Base-by-base conservation (phyloP, 2,329 filamentous ascomycete genomes). In the Alternaria sp. region DNA sequence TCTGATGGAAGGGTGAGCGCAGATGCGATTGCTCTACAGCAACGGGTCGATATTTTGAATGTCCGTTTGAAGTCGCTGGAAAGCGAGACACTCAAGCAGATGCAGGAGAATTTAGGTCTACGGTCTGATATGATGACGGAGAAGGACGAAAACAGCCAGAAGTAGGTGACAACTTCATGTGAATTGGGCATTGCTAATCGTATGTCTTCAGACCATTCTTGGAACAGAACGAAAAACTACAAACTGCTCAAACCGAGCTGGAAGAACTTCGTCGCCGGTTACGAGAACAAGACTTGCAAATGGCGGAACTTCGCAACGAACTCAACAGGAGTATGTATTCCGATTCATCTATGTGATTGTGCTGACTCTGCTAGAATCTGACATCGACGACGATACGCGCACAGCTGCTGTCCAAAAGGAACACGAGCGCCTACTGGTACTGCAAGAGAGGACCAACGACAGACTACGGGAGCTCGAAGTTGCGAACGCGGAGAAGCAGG, bases 11-110 rank as follows among this genome's bases (percentile, higher is more conserved):
- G 71, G 46, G 67, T 76, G 7, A 78, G 66, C 50, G 73, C 77
- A 30, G 77, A 80, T 58, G 66, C 75, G 12, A 78, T 80, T 55
- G 74, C 80, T 12, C 65, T 81, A 45, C 78, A 81, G 57, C 79
- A 82, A 63, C 78, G 79, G 66, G 75, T 81, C n/a, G 78, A 81
- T 30, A 74, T 81, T 15, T 69, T 81, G 20, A 75, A 69, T 33
- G 74, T 76, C 23, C 71, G 79, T 9, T 60, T 80, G 60, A 78
- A 75, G 67, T 78, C 74, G 7, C 67, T 82, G 7, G 80, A 82
- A 61, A 67, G 72, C 15, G 78, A 82, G 58, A 82, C 80, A 23
- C 74, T 82, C 28, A 80, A 82, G 65, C 77, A 81, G 26, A 78
- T 81, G 71, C 78, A 80, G 53, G 80, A 82, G 58, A 81, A 81